Evolutionary conservation across 495 filamentous ascomycete species (phyloP), one percentile per base, ranked within the genome.

Genomic region (Aspergillus affinis): DNA sequence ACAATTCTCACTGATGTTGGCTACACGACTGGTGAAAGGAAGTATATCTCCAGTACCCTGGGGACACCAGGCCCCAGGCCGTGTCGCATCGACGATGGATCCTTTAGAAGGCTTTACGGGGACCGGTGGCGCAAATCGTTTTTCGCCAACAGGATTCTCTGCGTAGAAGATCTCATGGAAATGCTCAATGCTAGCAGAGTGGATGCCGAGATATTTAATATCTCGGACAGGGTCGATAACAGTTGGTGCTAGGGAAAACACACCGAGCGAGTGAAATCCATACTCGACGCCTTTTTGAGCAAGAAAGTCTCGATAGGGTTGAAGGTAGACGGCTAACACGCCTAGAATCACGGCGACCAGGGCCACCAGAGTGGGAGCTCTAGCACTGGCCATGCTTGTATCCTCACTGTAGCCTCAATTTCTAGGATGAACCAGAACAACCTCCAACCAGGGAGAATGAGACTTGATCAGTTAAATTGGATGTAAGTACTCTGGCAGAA

Each of bases 81-180:
- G 63, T 8, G 65, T 73, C 8, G 80, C 79, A 63, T 73, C 64
- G 41, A 81, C 64, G 27, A 72, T 64, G 10, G 67, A 64, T 5
- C 74, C 75, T 0, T 53, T 58, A 18, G 62, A 18, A 4, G 69
- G 72, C 4, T 59, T 57, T 48, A 68, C 65, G 9, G 75, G 67
- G 7, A 66, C 54, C 4, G 80, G 80, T 6, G 77, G 71, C 27
- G 76, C 75, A 64, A 82, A 82, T 10, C 78, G 73, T 19, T 76
- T 72, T 7, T 61, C 29, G 2, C 76, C 79, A 15, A 67, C 49
- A 4, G 79, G 80, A 51, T 75, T 73, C 58, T 78, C 49, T 1
- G 72, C 80, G 55, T 75, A 82, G 19, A 74, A 74, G 26, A 82
- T 78, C 30, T 73, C 73, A 12, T 77, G 68, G 61, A 81, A 82